Base-by-base conservation (phyloP, 2,329 filamentous ascomycete species). In the Sclerotinia minor region DNA sequence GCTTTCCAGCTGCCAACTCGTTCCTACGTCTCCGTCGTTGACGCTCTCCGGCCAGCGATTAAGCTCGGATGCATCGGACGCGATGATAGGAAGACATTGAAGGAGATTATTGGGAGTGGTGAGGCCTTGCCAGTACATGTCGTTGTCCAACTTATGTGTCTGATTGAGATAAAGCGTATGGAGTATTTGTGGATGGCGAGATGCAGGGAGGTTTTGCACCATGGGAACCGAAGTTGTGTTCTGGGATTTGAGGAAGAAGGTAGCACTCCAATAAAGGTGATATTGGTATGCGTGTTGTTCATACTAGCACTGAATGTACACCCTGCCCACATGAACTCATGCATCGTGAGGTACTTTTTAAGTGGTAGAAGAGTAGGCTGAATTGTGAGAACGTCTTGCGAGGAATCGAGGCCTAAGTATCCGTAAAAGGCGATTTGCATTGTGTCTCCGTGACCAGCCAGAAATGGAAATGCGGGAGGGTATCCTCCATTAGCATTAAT, bases 391-490 rank as follows among this genome's bases (percentile, higher is more conserved):
- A 82, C 80, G 67, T 88, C 86, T 1, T 86, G 81, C 57, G 84
- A 81, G 2, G 89, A 78, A 11, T 87, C 84, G 2, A 90, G 80
- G 1, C 89, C 89, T 1, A 91, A 82, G 73, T 89, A 91, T 0
- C 89, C 89, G 71, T 87, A 90, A 5, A 89, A 80, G 1, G 83
- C 83, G 15, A 90, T 85, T 75, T 90, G 88, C 70, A 89, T 84
- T n/a, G 87, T 84, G 55, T 89, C 89, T 21, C 89, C 89, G 75
- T 89, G 86, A 11, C 89, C 89, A 0, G 89, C 92, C 44, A 91
- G 78, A 79, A 92, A 92, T 0, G 89, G 89, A 73, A 84, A 92
- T 0, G 89, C 89, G 0, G 89, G 88, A 69, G 90, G 87, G 0
- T 86, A 88, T 45, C 86, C 87, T 24, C 87, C 88, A 68, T 89